Conservation (phyloP, 768 basidiomycete species). For the Agaricus bisporus region DNA sequence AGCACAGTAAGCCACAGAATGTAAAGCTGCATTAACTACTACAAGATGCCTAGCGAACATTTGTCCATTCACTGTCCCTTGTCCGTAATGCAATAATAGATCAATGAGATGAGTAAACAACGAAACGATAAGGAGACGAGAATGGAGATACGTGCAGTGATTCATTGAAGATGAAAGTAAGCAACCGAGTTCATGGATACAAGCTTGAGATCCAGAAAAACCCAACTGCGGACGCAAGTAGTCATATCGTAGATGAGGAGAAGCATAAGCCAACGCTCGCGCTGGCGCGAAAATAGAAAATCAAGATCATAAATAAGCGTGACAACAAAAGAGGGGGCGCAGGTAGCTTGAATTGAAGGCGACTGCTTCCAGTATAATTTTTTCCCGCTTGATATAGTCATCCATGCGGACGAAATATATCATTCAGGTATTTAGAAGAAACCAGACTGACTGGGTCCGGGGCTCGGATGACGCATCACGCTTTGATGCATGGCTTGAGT, state of each 20-base stretch:
- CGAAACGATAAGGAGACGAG: not conserved
- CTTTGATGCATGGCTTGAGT: conserved; percentile 80
- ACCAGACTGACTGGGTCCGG: conserved; percentile 32
- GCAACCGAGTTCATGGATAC: not conserved
- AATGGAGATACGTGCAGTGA: not conserved
- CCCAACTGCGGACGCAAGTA: not conserved
- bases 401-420: not conserved
- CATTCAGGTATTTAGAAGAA: not conserved
- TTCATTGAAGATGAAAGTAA: not conserved
- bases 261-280: conserved; percentile 6
- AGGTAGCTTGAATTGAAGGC: conserved; percentile 2
- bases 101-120: not conserved
- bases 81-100: conserved; percentile 24
- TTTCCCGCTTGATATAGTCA: not conserved
- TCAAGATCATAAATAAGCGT: conserved; percentile 15
- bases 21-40: conserved; percentile 30
- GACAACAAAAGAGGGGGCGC: conserved; percentile 6
- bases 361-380: not conserved
- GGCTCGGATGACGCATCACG: conserved; percentile 78
- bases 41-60: conserved; percentile 33
- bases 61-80: conserved; percentile 51
- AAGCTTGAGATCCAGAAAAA: not conserved
- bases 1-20: conserved; percentile 2
- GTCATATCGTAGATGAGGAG: not conserved
- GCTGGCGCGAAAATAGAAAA: conserved; percentile 13